Base-by-base conservation (phyloP, 2,329 filamentous ascomycete genomes). In the Fusarium sp. region DNA sequence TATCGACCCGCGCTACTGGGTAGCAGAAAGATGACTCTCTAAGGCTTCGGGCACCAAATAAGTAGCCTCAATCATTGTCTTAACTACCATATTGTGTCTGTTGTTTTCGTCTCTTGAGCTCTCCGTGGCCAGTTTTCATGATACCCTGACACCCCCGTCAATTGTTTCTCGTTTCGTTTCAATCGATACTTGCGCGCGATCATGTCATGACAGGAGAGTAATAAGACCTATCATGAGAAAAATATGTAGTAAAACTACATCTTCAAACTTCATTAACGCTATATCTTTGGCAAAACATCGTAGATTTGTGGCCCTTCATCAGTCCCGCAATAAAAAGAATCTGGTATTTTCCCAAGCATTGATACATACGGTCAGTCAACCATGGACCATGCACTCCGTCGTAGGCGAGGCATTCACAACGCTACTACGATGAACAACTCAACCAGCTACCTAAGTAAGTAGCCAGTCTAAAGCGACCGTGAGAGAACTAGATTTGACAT, bases 311-410 rank as follows among this genome's bases (percentile, higher is more conserved):
- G 20, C 9, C 42, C 37, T 30, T 57, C 54, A 40, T 66, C 44
- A 48, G 59, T 63, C 47, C 60, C 51, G 42, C 48, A 70, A 49
- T 16, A 20, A 56, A 64, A 51, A 57, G 41, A 55, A 22, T 60
- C 47, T 70, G 69, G 65, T 72, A 67, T 70, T 71, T 71, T 53
- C 64, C 53, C 65, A 65, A 59, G 41, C 49, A 66, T 55, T 30
- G 44, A 65, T 61, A 18, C 24, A 65, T 60, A 18, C 32, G 24
- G n/a, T 51, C 53, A 37, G 34, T 57, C 47, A 49, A 20, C 37
- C 54, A 55, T 54, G 47, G 24, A 42, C 29, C 54, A 48, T 45
- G 34, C 47, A 52, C 45, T 48, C 44, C 40, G 34, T 56, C 42
- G 32, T 42, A 45, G 49, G 48, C 13, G 37, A 32, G 57, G 41